Conservation (phyloP, 192 early-diverging fungal genomes). For the Coemansia biformis region DNA sequence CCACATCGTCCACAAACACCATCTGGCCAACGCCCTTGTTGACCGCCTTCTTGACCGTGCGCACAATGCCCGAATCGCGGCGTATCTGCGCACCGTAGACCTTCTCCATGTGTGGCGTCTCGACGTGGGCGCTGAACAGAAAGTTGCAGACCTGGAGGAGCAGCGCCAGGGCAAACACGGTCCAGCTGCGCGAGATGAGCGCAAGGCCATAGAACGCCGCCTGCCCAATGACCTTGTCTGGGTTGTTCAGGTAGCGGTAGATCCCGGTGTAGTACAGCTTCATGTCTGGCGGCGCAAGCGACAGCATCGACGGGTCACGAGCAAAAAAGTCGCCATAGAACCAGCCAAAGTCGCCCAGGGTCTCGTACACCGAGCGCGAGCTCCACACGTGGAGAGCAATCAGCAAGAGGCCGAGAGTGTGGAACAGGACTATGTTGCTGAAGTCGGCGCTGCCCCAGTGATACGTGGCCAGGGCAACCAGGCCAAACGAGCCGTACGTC, state of each 20-base stretch:
- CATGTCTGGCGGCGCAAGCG: conserved; percentile 37
- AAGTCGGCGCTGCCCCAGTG: conserved; percentile 54
- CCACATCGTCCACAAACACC: conserved; percentile 22
- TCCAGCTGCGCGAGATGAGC: conserved; percentile 73
- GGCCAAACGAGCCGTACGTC: conserved; percentile 84
- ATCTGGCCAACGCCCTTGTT: conserved; percentile 46
- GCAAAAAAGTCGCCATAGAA: conserved; percentile 98
- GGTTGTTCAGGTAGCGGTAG: conserved; percentile 92
- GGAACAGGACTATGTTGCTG: conserved; percentile 60
- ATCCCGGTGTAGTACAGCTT: conserved; percentile 84
- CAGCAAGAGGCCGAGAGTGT: conserved; percentile 68
- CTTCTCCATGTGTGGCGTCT: conserved; percentile 86
- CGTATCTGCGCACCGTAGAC: conserved; percentile 82
- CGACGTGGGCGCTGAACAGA: conserved; percentile 81
- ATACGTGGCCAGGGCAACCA: conserved; percentile 79
- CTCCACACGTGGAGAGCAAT: conserved; percentile 90
- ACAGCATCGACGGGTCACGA: conserved; percentile 61
- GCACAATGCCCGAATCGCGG: conserved; percentile 70
- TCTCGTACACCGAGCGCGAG: conserved; percentile 85
- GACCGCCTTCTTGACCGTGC: conserved; percentile 52
- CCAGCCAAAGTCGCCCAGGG: conserved; percentile 93
- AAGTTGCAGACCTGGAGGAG: conserved; percentile 79
- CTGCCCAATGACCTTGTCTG: conserved; percentile 88
- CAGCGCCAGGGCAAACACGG: conserved; percentile 78
- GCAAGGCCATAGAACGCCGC: conserved; percentile 93